Evolutionary conservation across 2,329 filamentous ascomycete genomes (phyloP).

Genomic region (Arachnopeziza araneosa): DNA sequence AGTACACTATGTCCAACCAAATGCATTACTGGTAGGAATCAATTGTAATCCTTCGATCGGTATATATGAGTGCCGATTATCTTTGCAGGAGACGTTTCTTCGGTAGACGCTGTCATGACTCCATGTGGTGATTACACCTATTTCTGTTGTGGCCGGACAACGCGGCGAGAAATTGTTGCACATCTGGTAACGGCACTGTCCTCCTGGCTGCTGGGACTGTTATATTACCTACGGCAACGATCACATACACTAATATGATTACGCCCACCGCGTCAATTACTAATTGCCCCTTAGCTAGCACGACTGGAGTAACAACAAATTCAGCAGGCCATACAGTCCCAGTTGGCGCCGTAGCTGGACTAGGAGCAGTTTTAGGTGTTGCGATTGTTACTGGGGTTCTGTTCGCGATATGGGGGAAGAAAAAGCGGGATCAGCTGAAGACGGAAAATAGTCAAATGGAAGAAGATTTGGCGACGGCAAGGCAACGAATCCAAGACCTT

Average conservation of each 20-base stretch:
- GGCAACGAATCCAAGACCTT: no score
- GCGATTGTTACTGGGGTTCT: neutral
- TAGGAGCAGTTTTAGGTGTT: neutral
- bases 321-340: neutral
- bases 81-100: neutral
- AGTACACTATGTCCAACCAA: neutral
- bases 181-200: neutral
- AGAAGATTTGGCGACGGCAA: no score
- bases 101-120: neutral
- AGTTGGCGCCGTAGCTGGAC: neutral
- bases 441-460: no score
- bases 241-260: neutral
- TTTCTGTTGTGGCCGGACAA: neutral
- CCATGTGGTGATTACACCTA: conserved; percentile 1
- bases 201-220: neutral
- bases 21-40: neutral
- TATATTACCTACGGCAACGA: neutral
- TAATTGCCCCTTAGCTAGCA: neutral
- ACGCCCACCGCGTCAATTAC: neutral
- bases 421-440: neutral
- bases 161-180: neutral
- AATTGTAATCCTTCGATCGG: neutral
- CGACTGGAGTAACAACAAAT: neutral
- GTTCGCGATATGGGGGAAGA: neutral
- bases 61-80: neutral